A percentile compares a stretch with the other conserved stretches of the same genome.
Evolutionary conservation across 306 rosid species (phyloP).

Genomic region (Trifolium repens): DNA sequence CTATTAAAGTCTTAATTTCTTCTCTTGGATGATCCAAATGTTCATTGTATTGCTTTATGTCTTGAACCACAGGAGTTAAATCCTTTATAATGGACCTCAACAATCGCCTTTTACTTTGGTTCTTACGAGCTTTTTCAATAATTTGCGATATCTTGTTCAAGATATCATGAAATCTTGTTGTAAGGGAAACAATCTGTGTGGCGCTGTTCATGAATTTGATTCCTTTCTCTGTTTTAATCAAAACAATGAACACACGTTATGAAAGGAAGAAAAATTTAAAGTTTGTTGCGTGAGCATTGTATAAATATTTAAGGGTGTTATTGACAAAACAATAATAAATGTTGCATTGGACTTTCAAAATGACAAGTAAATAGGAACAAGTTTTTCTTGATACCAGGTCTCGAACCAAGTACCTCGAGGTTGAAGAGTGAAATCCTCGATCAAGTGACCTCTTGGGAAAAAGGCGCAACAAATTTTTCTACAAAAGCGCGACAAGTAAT

Average conservation of each 20-base stretch:
- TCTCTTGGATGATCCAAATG: slow-evolving; percentile 32
- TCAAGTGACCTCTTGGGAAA: too few relatives aligned
- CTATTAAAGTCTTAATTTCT: slow-evolving; percentile 31
- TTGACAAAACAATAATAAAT: too few relatives aligned
- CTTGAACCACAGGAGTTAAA: slow-evolving; percentile 8
- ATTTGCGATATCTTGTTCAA: not conserved
- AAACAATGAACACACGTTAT: too few relatives aligned
- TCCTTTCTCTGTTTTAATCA: not conserved
- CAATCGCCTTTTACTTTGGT: not conserved
- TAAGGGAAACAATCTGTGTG: not conserved
- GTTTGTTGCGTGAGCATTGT: too few relatives aligned
- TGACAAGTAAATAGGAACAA: too few relatives aligned
- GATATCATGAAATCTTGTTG: slow-evolving; percentile 7
- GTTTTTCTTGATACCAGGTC: too few relatives aligned
- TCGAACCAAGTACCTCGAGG: too few relatives aligned
- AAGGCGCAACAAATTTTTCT: too few relatives aligned
- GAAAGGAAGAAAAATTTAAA: not conserved
- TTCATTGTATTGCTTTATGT: slow-evolving; percentile 37
- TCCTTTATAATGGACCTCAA: slow-evolving; percentile 10
- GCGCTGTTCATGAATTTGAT: slow-evolving; percentile 14
- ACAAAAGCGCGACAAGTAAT: too few relatives aligned
- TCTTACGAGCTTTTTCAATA: not conserved
- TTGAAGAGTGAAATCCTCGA: too few relatives aligned
- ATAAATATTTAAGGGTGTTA: too few relatives aligned
- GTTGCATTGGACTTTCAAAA: too few relatives aligned